Conservation (phyloP, 2,329 filamentous ascomycete genomes). For the Pseudogymnoascus sp. region DNA sequence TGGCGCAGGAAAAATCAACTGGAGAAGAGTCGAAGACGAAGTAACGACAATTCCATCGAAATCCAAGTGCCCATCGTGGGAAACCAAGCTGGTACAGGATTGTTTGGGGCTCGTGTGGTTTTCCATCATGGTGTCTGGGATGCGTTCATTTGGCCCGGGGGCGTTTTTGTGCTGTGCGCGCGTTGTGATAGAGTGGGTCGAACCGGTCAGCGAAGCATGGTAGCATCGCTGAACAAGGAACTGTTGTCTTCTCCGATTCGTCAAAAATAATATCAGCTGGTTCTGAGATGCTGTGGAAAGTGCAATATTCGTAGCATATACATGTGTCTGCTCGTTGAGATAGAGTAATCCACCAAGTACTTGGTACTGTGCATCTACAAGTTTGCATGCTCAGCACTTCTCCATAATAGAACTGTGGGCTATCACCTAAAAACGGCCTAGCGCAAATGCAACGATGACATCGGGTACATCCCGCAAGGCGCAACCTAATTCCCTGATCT, state of each 20-base stretch:
- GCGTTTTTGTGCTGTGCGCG: too few relatives aligned
- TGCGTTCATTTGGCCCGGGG: too few relatives aligned
- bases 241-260: neutral
- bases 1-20: neutral
- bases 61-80: neutral
- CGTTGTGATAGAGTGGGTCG: too few relatives aligned
- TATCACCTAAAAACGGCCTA: too few relatives aligned
- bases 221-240: neutral
- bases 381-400: too few relatives aligned
- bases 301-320: neutral
- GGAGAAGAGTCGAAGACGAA: neutral
- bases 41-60: neutral
- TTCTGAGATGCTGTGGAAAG: neutral
- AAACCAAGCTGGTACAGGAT: neutral
- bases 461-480: too few relatives aligned
- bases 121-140: neutral
- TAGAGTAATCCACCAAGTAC: neutral
- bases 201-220: too few relatives aligned
- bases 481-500: too few relatives aligned
- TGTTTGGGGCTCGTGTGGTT: neutral
- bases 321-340: neutral
- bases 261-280: neutral
- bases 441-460: too few relatives aligned
- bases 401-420: too few relatives aligned
- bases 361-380: neutral